Base-by-base conservation (phyloP, 257 asterid genomes). In the Nicotiana tabacum region DNA sequence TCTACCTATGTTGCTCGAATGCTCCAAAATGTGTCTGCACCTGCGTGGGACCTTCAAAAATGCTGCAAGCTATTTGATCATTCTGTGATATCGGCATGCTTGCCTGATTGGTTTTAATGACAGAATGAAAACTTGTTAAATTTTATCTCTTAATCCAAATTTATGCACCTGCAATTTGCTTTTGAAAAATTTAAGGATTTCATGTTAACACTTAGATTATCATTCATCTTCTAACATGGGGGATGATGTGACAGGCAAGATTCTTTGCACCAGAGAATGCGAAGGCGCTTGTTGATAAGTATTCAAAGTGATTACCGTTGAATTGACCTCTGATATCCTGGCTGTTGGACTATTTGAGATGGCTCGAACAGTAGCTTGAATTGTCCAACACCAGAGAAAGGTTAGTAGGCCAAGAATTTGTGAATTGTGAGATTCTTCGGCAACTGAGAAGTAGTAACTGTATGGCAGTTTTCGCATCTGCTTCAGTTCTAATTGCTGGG, bases 261-360 rank as follows among this genome's bases (percentile, higher is more conserved):
- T 95, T 93, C 90, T 91, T 92, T 60, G 98, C 98, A 62, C 95
- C 98, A 24, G 92, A 87, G 76, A 91, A 89, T 43, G 97, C 96
- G 6, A 92, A 93, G 88, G 89, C 80, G 15, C 89, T 95, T 55
- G 96, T 95, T 69, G 98, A 95, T 83, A 92, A 85, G 80, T 92
- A 93, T 85, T 85, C 98, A 21, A 89, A 93, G 82, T 88, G 91
- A 90, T 57, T 32, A 12, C 43, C 37, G 62, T 48, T 48, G 43
- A 48, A 74, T 27, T 6, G 39, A 46, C 79, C 61, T 48, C 24
- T 46, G 79, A 46, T 72, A 46, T n/a, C 13, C 21, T 46, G 37
- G 39, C 37, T 72, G 78, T 27, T 74, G 16, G 39, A 48, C 39
- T 48, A 74, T 27, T 53, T 74, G 62, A 48, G 79, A 27, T 74